Conservation (phyloP, 2,329 filamentous ascomycete species). For the Calonectria pauciramosa region DNA sequence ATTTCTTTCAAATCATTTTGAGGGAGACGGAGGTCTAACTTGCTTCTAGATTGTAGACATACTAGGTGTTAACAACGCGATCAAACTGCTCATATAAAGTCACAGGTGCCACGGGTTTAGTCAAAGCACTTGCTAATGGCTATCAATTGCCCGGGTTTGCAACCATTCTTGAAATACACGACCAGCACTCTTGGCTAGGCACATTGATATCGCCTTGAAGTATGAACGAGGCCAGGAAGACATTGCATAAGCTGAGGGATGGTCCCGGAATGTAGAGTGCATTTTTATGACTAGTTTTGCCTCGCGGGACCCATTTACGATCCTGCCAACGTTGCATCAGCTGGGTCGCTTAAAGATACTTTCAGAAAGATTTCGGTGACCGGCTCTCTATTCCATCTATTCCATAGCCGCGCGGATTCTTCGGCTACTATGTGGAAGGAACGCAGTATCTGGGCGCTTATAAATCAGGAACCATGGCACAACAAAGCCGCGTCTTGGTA, state of each 20-base stretch:
- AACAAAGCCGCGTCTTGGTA: neutral
- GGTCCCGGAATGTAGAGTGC: neutral
- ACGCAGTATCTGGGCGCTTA: neutral
- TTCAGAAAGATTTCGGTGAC: neutral
- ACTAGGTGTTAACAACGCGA: too few relatives aligned
- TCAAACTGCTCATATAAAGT: neutral
- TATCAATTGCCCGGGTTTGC: neutral
- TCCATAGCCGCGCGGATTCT: neutral
- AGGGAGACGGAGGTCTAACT: too few relatives aligned
- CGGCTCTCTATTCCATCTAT: neutral
- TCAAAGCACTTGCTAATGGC: neutral
- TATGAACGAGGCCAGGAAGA: neutral
- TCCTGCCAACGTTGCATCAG: neutral
- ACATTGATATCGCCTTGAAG: neutral
- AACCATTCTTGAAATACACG: neutral
- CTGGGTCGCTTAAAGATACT: neutral
- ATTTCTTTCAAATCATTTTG: too few relatives aligned
- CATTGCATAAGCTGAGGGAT: neutral
- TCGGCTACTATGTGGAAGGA: constrained; percentile 1
- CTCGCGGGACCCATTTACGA: neutral
- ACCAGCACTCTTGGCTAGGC: neutral
- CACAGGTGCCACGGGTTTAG: neutral
- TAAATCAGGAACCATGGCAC: neutral
- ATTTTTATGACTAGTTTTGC: neutral
- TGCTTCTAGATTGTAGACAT: too few relatives aligned